These are phyloP conservation scores for Eimeria sp. DNA, from an alignment of 169 alveolate genomes.

Conservation along the genomic window DNA sequence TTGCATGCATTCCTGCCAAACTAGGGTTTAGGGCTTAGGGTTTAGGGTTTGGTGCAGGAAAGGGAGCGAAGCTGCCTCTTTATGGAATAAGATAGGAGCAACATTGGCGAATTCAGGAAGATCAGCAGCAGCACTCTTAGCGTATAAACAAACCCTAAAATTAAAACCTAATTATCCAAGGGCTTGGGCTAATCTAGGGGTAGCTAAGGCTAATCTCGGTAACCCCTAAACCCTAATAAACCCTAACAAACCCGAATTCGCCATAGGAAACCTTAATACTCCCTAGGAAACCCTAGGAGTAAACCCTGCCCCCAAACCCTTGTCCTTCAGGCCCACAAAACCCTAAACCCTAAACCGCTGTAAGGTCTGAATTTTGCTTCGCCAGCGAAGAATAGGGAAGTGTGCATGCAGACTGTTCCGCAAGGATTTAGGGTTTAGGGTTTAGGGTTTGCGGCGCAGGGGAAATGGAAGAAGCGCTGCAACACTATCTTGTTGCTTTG, in stretches of 20 bases:
- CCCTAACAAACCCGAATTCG: too few species aligned
- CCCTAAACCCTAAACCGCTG: not conserved
- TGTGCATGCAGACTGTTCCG: too few species aligned
- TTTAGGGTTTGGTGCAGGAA: conserved; percentile 77
- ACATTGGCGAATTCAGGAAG: conserved; percentile 90
- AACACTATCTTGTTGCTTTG: conserved; percentile 90
- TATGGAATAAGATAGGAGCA: conserved; percentile 95
- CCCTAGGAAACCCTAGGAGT: not conserved
- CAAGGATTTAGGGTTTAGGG: conserved; percentile 44
- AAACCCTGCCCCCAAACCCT: not conserved
- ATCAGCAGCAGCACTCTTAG: conserved; percentile 89
- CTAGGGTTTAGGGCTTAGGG: conserved; percentile 14
- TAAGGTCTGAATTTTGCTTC: too few species aligned
- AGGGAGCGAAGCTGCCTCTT: conserved; percentile 90
- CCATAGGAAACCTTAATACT: too few species aligned
- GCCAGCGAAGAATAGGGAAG: too few species aligned
- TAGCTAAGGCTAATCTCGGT: conserved; percentile 90
- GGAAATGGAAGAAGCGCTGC: conserved; percentile 87
- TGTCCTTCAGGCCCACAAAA: not conserved
- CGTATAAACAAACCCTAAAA: conserved; percentile 90
- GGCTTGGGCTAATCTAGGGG: conserved; percentile 93
- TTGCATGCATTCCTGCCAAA: too few species aligned
- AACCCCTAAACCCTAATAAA: conserved; percentile 32
- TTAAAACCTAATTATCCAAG: conserved; percentile 92
- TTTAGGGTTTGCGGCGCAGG: conserved; percentile 59